A percentile compares a stretch with the other conserved stretches of the same genome.
phyloP scores from a whole-genome alignment of 139 green algal species.

The Chlorella sp. region DNA sequence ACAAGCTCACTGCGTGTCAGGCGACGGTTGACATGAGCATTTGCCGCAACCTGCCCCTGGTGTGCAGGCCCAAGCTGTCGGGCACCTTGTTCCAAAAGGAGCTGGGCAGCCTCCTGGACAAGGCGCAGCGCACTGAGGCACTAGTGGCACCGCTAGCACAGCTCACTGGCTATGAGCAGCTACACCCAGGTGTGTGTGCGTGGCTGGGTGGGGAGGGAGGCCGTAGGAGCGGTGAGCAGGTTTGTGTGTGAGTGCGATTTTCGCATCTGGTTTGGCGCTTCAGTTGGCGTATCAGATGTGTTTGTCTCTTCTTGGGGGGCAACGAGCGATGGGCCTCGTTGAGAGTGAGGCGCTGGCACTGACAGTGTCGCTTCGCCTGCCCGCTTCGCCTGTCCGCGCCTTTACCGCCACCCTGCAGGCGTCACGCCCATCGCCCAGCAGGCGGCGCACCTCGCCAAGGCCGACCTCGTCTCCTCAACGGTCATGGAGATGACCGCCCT shows the following conservation, averaged over 20 bases:
- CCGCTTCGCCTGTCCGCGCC: background rate
- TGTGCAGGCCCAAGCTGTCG: conserved; percentile 58
- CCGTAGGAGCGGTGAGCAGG: no score
- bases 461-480: conserved; percentile 85
- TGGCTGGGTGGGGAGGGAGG: no score
- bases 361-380: background rate
- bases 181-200: conserved; percentile 8
- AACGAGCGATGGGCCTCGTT: no score
- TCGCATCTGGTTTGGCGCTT: no score
- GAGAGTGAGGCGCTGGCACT: no score
- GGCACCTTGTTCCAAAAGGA: conserved; percentile 90
- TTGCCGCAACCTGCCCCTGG: background rate
- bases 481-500: conserved; percentile 97
- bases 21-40: no score
- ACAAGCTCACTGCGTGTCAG: no score
- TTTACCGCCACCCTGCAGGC: background rate
- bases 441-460: conserved; percentile 72
- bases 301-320: background rate
- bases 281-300: no score
- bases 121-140: conserved; percentile 66
- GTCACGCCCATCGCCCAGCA: conserved; percentile 18
- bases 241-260: no score
- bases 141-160: conserved; percentile 58
- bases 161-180: conserved; percentile 30
- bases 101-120: conserved; percentile 91